These are phyloP conservation scores for Aspergillus sp. DNA, from an alignment of 2,329 filamentous ascomycete species.

Conservation along the genomic window DNA sequence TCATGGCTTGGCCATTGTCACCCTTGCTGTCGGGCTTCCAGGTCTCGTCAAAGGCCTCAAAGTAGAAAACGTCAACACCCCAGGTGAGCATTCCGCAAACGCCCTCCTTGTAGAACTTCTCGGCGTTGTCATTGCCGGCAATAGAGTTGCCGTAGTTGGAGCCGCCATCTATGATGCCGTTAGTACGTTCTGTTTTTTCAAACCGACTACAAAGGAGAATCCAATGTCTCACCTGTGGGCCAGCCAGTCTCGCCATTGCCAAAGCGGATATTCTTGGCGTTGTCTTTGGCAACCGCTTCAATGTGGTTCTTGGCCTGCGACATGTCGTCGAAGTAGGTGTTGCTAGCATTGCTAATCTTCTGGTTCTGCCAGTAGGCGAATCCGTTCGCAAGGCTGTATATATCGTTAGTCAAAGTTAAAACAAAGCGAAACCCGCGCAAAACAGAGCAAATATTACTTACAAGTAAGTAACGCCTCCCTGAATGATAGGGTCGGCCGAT, in stretches of 20 bases:
- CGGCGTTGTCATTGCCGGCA: constrained; percentile 56
- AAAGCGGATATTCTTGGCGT: constrained; percentile 54
- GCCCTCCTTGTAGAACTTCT: constrained; percentile 56
- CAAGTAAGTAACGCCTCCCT: constrained; percentile 56
- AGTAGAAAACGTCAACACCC: constrained; percentile 67
- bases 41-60: constrained; percentile 69
- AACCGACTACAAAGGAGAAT: background rate
- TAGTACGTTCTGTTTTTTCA: background rate
- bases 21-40: constrained; percentile 64
- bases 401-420: background rate
- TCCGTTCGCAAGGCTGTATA: constrained; percentile 55
- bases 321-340: constrained; percentile 64
- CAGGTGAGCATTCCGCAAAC: constrained; percentile 62
- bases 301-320: constrained; percentile 60
- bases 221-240: constrained; percentile 50
- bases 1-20: constrained; percentile 56
- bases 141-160: constrained; percentile 58
- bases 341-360: constrained; percentile 52
- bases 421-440: too few species aligned
- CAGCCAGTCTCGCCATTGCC: constrained; percentile 67
- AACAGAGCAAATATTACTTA: constrained; percentile 20
- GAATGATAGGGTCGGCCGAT: constrained; percentile 60
- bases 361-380: constrained; percentile 71
- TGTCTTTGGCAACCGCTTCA: constrained; percentile 52
- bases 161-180: constrained; percentile 42